phyloP scores from a whole-genome alignment of 768 basidiomycete species.

The Atractiella rhizophila region DNA sequence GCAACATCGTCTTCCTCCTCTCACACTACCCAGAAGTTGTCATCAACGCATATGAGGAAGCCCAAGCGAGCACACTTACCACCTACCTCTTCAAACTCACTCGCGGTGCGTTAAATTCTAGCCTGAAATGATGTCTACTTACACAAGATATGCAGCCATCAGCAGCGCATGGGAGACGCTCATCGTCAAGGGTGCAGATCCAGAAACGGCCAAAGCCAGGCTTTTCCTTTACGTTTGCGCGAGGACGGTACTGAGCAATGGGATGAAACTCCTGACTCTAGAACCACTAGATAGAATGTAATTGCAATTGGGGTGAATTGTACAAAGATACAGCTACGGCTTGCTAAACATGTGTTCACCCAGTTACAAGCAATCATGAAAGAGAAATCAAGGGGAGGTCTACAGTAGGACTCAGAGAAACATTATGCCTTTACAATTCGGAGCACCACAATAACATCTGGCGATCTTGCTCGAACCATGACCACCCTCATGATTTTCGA shows the following conservation, averaged over 20 bases:
- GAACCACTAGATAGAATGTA: conserved; percentile 83
- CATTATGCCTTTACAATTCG: no score
- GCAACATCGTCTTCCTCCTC: conserved; percentile 65
- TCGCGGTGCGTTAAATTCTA: conserved; percentile 24
- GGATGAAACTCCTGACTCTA: conserved; percentile 67
- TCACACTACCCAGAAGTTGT: conserved; percentile 81
- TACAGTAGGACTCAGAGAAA: no score
- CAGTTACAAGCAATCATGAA: no score
- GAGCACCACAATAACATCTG: no score
- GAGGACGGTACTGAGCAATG: conserved; percentile 61
- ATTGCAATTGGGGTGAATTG: no score
- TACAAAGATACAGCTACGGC: no score
- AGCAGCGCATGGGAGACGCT: conserved; percentile 78
- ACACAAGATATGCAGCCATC: conserved; percentile 28
- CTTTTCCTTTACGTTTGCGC: conserved; percentile 74
- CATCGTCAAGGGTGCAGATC: conserved; percentile 51
- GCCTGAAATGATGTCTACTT: conserved; percentile 3
- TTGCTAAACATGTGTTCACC: no score
- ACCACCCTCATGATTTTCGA: no score
- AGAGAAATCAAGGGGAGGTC: no score
- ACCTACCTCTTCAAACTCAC: conserved; percentile 66
- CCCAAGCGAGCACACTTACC: conserved; percentile 74
- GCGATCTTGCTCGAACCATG: no score
- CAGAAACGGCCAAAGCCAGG: conserved; percentile 55
- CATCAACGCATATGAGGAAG: conserved; percentile 51